These are phyloP conservation scores for Penicillium sp. DNA, from an alignment of 2,329 filamentous ascomycete genomes.

Conservation along the genomic window DNA sequence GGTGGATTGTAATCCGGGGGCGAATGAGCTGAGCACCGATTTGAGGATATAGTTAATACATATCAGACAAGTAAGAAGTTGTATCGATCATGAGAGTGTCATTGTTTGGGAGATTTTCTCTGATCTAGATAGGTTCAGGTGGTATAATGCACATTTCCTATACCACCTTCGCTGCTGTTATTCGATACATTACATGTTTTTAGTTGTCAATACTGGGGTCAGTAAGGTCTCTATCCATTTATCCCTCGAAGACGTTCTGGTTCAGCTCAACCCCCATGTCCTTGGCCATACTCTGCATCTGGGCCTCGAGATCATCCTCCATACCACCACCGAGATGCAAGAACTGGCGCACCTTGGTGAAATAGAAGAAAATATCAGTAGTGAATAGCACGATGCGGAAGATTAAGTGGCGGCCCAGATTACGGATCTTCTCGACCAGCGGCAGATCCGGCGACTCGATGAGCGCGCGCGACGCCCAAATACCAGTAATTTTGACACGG, in stretches of 20 bases:
- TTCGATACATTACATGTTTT: neutral
- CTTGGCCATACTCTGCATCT: conserved; percentile 83
- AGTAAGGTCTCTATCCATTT: conserved; percentile 8
- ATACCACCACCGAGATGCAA: conserved; percentile 77
- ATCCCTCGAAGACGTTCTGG: conserved; percentile 85
- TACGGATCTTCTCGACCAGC: conserved; percentile 61
- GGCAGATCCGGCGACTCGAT: conserved; percentile 69
- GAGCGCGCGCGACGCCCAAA: conserved; percentile 84
- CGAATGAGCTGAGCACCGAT: no score
- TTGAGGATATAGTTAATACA: neutral
- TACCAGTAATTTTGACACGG: conserved; percentile 87
- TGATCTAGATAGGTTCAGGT: conserved; percentile 1
- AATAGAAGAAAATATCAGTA: conserved; percentile 81
- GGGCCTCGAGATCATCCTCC: conserved; percentile 88
- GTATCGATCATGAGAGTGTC: neutral
- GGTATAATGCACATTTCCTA: conserved; percentile 10
- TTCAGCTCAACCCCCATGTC: conserved; percentile 91
- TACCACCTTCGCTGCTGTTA: neutral
- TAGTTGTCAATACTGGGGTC: neutral
- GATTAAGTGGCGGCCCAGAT: conserved; percentile 74
- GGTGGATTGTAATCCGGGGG: neutral
- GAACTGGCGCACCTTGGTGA: conserved; percentile 72
- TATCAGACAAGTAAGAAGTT: neutral
- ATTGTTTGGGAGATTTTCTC: conserved; percentile 7
- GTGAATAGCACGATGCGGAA: conserved; percentile 74